These are phyloP conservation scores for Celoporthe dispersa DNA, from an alignment of 2,329 filamentous ascomycete species.

Conservation along the genomic window DNA sequence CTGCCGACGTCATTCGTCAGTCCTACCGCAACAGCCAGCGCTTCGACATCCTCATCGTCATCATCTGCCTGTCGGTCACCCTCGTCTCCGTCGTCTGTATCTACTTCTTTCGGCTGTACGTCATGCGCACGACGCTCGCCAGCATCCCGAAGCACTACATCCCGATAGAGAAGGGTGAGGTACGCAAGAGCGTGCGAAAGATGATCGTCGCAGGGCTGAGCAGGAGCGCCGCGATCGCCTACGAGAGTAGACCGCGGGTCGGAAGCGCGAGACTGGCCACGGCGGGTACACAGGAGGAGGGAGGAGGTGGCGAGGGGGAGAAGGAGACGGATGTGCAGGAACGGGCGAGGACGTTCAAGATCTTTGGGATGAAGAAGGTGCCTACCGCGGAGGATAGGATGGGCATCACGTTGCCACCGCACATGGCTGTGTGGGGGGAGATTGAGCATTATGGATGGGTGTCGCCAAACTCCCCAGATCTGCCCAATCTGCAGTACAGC, in stretches of 20 bases:
- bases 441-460: conserved; percentile 90
- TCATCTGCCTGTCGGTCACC: conserved; percentile 75
- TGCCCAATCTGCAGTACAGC: conserved; percentile 82
- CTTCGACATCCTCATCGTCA: conserved; percentile 84
- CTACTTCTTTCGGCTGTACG: conserved; percentile 84
- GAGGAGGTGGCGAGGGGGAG: conserved; percentile 3
- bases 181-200: conserved; percentile 73
- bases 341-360: conserved; percentile 31
- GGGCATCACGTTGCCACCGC: conserved; percentile 52
- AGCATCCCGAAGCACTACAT: conserved; percentile 87
- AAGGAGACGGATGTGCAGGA: conserved; percentile 5
- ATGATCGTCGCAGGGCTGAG: conserved; percentile 75
- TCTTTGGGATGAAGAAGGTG: conserved; percentile 42
- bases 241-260: conserved; percentile 73
- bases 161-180: conserved; percentile 83
- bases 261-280: conserved; percentile 35
- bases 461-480: conserved; percentile 73
- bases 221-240: conserved; percentile 80
- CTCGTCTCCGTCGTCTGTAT: conserved; percentile 72
- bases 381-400: conserved; percentile 44
- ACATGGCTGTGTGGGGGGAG: conserved; percentile 73
- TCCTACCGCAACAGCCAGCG: conserved; percentile 68
- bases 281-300: conserved; percentile 28
- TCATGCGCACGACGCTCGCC: conserved; percentile 77
- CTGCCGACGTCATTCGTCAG: conserved; percentile 80